Percentiles rank a stretch among this genome's conserved stretches.
These are phyloP conservation scores for Melastoma malabathricum DNA, from an alignment of 345 rosid genomes.

Conservation along the genomic window DNA sequence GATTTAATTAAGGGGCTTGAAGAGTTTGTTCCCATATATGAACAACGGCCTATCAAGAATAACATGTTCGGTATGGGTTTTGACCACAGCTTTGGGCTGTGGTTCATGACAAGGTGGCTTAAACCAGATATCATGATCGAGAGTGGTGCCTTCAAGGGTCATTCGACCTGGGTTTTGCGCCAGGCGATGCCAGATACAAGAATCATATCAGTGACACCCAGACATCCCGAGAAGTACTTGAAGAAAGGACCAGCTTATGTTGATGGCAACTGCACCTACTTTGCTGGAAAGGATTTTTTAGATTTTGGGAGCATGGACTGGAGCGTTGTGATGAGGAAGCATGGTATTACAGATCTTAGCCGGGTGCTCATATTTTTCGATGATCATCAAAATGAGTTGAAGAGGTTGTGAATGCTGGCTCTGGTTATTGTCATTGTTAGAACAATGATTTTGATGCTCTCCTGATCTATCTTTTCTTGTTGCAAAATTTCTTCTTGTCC, in stretches of 20 bases:
- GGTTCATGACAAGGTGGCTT: constrained; percentile 83
- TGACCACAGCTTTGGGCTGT: constrained; percentile 97
- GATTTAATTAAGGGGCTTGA: constrained; percentile 79
- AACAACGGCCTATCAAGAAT: constrained; percentile 85
- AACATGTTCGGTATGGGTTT: constrained; percentile 98
- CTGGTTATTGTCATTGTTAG: background rate
- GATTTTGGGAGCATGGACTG: constrained; percentile 92
- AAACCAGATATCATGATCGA: constrained; percentile 96
- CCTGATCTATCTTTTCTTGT: constrained; percentile 8
- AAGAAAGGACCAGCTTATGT: constrained; percentile 95
- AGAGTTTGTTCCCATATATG: constrained; percentile 90
- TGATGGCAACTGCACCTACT: constrained; percentile 90
- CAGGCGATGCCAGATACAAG: constrained; percentile 91
- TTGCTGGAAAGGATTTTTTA: constrained; percentile 92
- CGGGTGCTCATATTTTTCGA: constrained; percentile 78
- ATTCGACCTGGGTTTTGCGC: constrained; percentile 96
- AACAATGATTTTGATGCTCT: too few relatives aligned
- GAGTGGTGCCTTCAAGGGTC: constrained; percentile 99
- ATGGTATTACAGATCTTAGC: constrained; percentile 44
- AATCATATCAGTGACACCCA: constrained; percentile 69
- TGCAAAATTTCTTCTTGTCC: constrained; percentile 12
- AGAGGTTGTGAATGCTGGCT: constrained; percentile 40
- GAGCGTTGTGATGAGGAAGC: constrained; percentile 54
- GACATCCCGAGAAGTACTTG: constrained; percentile 88
- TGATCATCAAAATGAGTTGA: constrained; percentile 94